Evolutionary conservation across 75 land plant genomes (phyloP), one percentile per base, ranked within the genome.

Genomic region (Pinus albicaulis): DNA sequence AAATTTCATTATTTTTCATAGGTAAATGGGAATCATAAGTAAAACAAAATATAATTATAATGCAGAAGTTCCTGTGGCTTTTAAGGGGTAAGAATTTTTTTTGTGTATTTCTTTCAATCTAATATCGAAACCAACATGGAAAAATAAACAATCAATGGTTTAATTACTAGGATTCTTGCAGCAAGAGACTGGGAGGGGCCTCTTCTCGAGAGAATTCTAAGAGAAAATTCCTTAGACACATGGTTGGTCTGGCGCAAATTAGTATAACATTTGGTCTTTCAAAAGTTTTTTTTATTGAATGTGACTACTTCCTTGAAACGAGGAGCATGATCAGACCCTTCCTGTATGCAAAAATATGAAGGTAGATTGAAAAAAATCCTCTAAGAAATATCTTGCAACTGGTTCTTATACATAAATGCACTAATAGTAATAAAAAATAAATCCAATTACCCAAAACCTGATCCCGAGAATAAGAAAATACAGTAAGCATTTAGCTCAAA

Each of bases 281-380:
- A 62, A 92, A 92, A 31, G 80, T n/a, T 82, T 79, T 92, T 92
- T 55, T 92, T 92, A 73, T 90, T 92, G 74, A 92, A 92, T 79
- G 86, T 92, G 38, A 90, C 94, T 57, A 89, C 88, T 63, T 92
- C 94, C 76, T 92, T 92, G 77, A 92, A 92, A 60, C 94, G 74
- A 12, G 94, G 94, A 73, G 94, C 94, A 81, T 92, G 94, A 79
- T 92, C 94, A 12, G 94, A 92, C 22, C 94, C 94, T 77, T 92
- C 94, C 56, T 92, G 57, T 58, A 92, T 83, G 80, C 94, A 92
- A 28, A 92, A 80, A 79, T 92, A 92, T n/a, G 90, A 89, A 23
- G 94, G 94, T 4, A 92, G 80, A 66, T 87, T 92, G 85, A 92
- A 92, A 80, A 92, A 92, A 86, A 91, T 91, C 86, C 92, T 83